Conservation (phyloP, 2,329 filamentous ascomycete species). For the Aspergillus japonicus region DNA sequence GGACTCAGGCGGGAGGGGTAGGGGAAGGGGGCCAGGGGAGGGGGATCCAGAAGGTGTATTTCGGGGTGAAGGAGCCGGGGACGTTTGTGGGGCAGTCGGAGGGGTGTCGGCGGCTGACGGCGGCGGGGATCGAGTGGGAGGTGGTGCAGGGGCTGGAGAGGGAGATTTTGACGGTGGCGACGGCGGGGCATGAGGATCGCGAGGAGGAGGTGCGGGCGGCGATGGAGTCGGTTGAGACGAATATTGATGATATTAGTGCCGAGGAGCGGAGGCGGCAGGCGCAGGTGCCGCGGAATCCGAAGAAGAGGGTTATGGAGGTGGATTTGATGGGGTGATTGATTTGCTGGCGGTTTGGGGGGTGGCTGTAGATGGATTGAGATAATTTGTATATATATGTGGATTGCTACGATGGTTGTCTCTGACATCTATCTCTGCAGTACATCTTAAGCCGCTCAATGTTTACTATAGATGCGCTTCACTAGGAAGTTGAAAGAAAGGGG, state of each 20-base stretch:
- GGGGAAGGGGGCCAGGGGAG: too few relatives aligned
- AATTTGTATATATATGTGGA: background rate
- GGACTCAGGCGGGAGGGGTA: too few relatives aligned
- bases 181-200: conserved; percentile 67
- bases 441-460: too few relatives aligned
- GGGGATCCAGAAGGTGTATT: conserved; percentile 65
- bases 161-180: conserved; percentile 79
- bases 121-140: conserved; percentile 70
- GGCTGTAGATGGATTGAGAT: background rate
- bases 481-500: too few relatives aligned
- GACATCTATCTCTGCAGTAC: too few relatives aligned
- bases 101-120: conserved; percentile 67
- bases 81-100: conserved; percentile 84
- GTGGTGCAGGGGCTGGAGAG: conserved; percentile 73
- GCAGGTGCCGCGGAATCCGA: conserved; percentile 42
- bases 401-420: too few relatives aligned
- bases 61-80: conserved; percentile 84
- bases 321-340: conserved; percentile 4
- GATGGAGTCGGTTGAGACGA: conserved; percentile 31
- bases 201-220: conserved; percentile 31
- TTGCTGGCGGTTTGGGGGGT: background rate
- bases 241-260: conserved; percentile 39
- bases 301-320: conserved; percentile 49
- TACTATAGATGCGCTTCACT: too few relatives aligned
- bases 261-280: conserved; percentile 42